Percentiles rank a stretch among this genome's conserved stretches.
Evolutionary conservation across 805 yeast genomes (phyloP).

Genomic region (Myxozyma melibiosi): DNA sequence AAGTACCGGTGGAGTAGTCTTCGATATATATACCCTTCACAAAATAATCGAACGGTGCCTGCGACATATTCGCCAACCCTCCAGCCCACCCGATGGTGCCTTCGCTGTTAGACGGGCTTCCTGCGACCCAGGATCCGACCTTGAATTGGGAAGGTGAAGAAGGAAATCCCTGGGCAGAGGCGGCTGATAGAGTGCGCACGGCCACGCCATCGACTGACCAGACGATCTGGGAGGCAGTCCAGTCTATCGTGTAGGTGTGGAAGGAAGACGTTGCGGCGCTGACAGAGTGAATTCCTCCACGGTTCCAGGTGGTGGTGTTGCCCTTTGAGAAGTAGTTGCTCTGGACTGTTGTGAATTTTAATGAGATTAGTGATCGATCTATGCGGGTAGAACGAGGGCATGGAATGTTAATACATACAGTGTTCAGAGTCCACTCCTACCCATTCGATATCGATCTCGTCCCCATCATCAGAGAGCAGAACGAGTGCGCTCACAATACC

Average conservation of each 20-base stretch:
- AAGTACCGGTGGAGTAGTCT: conserved; percentile 49
- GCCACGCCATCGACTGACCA: conserved; percentile 75
- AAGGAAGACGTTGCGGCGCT: conserved; percentile 56
- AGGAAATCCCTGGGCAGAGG: conserved; percentile 64
- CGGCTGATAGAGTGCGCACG: conserved; percentile 62
- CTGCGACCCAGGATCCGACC: conserved; percentile 58
- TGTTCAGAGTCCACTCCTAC: conserved; percentile 75
- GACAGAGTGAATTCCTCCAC: conserved; percentile 73
- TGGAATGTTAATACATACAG: conserved; percentile 48
- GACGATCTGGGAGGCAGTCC: conserved; percentile 65
- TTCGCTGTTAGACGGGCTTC: conserved; percentile 50
- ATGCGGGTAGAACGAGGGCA: too few species aligned
- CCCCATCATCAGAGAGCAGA: conserved; percentile 79
- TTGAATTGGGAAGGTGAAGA: conserved; percentile 83
- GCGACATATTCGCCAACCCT: conserved; percentile 63
- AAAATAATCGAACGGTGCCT: conserved; percentile 64
- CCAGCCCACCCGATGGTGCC: conserved; percentile 80
- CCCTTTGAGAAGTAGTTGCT: conserved; percentile 74
- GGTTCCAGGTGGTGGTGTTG: conserved; percentile 69
- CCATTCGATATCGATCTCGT: conserved; percentile 89
- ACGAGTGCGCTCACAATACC: conserved; percentile 83
- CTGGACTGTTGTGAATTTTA: conserved; percentile 18
- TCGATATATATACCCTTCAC: conserved; percentile 61
- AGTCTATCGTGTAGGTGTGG: conserved; percentile 82
- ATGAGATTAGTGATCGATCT: too few species aligned